Conservation (phyloP, 495 filamentous ascomycete species). For the Pyrenula aspistea region DNA sequence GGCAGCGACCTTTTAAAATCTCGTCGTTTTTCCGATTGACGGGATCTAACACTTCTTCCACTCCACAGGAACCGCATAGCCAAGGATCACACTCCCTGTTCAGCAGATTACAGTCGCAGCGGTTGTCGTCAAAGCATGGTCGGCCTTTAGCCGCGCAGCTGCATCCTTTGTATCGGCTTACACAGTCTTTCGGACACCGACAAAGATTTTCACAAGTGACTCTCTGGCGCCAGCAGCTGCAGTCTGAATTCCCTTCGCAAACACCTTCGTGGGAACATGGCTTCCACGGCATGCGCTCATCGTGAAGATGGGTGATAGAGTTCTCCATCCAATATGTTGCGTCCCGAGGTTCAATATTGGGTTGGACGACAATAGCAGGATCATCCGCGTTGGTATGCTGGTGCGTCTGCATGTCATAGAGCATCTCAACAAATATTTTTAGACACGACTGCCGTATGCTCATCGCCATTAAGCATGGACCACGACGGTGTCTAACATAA, state of each 20-base stretch:
- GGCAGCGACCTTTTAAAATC: neutral
- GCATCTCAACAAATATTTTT: neutral
- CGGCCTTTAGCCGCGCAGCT: neutral
- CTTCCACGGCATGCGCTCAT: neutral
- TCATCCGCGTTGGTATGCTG: neutral
- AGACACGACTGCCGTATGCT: neutral
- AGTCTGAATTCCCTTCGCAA: neutral
- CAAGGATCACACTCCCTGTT: conserved; percentile 1
- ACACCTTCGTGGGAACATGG: neutral
- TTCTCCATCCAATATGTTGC: neutral
- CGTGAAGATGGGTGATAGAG: neutral
- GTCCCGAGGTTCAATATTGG: neutral
- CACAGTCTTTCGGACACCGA: neutral
- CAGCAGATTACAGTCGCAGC: neutral
- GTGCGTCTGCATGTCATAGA: neutral
- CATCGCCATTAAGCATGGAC: neutral
- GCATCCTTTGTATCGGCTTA: neutral
- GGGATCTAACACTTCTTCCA: neutral
- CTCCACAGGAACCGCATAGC: neutral
- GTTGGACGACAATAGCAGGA: neutral
- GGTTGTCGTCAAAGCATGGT: neutral
- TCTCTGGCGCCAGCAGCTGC: neutral
- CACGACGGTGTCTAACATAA: neutral
- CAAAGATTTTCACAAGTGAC: neutral
- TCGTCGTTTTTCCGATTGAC: neutral